These are phyloP conservation scores for Diplodia sapinea DNA, from an alignment of 2,329 filamentous ascomycete species.

Conservation along the genomic window DNA sequence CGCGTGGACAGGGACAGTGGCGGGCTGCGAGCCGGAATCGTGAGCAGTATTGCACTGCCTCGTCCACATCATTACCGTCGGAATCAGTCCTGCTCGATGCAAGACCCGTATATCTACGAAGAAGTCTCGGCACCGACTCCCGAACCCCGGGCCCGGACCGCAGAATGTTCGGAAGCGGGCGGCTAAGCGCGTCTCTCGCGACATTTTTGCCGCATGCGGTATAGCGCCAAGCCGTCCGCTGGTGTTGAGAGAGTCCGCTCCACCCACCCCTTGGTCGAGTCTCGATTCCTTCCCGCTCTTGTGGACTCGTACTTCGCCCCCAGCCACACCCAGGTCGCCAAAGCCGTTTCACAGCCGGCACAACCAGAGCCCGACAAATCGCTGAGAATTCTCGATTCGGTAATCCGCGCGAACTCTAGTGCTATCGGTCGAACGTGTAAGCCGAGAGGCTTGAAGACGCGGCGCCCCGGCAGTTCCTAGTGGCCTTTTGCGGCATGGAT, in stretches of 20 bases:
- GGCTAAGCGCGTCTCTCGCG: constrained; percentile 14
- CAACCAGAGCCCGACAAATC: neutral
- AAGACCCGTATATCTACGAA: neutral
- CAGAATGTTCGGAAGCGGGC: neutral
- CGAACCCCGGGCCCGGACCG: neutral
- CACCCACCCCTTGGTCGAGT: neutral
- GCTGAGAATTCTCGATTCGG: neutral
- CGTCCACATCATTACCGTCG: neutral
- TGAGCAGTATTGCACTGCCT: neutral
- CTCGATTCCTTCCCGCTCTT: neutral
- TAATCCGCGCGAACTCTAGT: neutral
- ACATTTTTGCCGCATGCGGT: constrained; percentile 1
- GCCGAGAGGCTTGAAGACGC: neutral
- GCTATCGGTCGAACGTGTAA: neutral
- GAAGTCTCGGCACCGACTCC: too few relatives aligned
- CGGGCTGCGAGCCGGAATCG: neutral
- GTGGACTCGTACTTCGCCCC: neutral
- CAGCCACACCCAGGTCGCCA: neutral
- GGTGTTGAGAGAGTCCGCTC: neutral
- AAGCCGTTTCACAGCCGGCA: neutral
- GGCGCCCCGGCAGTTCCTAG: too few relatives aligned
- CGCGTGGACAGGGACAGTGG: constrained; percentile 2
- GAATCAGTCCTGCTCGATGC: neutral
- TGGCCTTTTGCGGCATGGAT: neutral
- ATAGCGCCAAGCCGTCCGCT: constrained; percentile 1